Evolutionary conservation across 2,329 filamentous ascomycete genomes (phyloP), one percentile per base, ranked within the genome.

Genomic region (Stagonosporopsis chrysanthemi): DNA sequence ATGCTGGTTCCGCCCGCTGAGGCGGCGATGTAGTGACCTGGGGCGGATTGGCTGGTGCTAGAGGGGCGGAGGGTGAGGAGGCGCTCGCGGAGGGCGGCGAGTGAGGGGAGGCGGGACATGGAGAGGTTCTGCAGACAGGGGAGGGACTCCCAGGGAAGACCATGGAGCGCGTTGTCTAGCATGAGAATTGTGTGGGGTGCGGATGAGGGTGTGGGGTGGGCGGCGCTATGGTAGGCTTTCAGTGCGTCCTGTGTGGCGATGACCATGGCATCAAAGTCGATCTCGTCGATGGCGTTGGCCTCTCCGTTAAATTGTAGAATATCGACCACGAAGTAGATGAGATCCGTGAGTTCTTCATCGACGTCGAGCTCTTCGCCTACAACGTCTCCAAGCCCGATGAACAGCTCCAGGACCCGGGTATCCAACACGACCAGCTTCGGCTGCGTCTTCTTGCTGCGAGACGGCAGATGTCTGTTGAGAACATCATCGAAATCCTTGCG

Each of bases 241-340:
- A 99, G 80, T 2, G 92, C 91, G 76, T 97, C 94, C 36, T 92
- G 84, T 0, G 91, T 91, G 67, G 97, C 92, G 36, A 98, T 84
- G 5, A 93, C 87, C 86, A 99, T 96, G 43, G 83, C 80, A 66
- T 99, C 95, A 71, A 98, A 96, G 75, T 98, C 94, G 61, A 99
- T 91, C 78, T 99, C 95, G 67, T 99, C 95, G 76, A 97, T 97
- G 0, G 96, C 95, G 72, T 98, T 99, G 44, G 88, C 86, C 78
- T 99, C 96, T 15, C 95, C 95, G 66, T 97, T 91, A 76, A 99
- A 98, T 73, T 98, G 95, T 2, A 99, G 82, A 48, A 98, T 93
- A 69, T 99, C 95, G 6, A 99, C 89, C 1, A 98, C 90, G 72
- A 98, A 98, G 78, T 97, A 98, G 3, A 99, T 84, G 26, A 99